phyloP scores from a whole-genome alignment of 2,329 filamentous ascomycete species.

The Cordyceps farinosa region DNA sequence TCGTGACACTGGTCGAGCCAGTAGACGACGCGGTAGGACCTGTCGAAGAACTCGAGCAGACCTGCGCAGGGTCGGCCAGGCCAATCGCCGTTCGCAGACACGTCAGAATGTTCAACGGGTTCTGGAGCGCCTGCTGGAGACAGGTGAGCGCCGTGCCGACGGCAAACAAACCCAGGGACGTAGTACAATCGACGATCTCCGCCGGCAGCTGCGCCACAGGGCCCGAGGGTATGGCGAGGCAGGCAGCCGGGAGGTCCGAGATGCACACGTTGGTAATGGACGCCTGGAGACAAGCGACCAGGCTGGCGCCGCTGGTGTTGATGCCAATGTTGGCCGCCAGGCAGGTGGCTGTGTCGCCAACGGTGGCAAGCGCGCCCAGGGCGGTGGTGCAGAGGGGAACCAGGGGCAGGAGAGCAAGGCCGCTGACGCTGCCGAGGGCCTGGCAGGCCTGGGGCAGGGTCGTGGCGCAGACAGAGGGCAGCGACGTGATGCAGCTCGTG shows the following conservation, averaged over 20 bases:
- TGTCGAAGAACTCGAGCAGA: not conserved
- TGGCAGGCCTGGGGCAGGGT: slow-evolving; percentile 19
- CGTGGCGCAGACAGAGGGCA: slow-evolving; percentile 15
- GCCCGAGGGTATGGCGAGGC: slow-evolving; percentile 11
- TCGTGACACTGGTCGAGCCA: not conserved
- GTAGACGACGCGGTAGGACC: not conserved
- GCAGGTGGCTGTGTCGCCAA: slow-evolving; percentile 6
- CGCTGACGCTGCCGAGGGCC: slow-evolving; percentile 7
- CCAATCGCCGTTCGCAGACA: slow-evolving; percentile 3
- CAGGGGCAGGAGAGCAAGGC: slow-evolving; percentile 16
- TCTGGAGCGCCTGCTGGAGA: not conserved
- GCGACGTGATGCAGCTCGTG: slow-evolving; percentile 19
- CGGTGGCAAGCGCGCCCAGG: slow-evolving; percentile 18
- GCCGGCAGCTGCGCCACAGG: not conserved
- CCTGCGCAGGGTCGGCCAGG: not conserved
- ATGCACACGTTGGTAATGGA: slow-evolving; percentile 18
- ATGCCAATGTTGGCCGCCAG: slow-evolving; percentile 9
- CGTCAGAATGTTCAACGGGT: not conserved
- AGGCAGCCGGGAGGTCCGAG: slow-evolving; percentile 12
- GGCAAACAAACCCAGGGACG: slow-evolving; percentile 18
- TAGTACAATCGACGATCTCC: slow-evolving; percentile 13
- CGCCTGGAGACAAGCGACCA: slow-evolving; percentile 16
- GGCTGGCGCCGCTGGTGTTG: not conserved
- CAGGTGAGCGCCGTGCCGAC: slow-evolving; percentile 12
- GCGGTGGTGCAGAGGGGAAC: slow-evolving; percentile 19